A percentile compares a stretch with the other conserved stretches of the same genome.
Conservation (phyloP, 2,329 filamentous ascomycete species). For the Arthrobotrys sphaeroides region DNA sequence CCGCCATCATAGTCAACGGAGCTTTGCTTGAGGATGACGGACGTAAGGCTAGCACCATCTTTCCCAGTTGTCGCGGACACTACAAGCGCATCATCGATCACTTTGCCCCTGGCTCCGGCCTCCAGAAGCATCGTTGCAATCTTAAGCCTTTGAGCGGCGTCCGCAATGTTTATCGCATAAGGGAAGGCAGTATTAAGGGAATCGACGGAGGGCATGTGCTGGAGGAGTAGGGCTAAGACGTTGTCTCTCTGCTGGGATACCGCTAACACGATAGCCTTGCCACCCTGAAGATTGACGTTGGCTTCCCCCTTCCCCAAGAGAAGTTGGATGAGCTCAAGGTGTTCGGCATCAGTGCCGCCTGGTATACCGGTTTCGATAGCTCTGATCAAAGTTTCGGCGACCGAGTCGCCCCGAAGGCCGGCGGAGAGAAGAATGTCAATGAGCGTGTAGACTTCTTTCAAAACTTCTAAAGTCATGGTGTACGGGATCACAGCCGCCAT, state of each 20-base stretch:
- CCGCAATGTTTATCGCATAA: neutral
- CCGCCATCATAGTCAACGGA: slow-evolving; percentile 19
- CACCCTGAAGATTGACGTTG: slow-evolving; percentile 15
- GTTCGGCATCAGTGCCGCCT: slow-evolving; percentile 1
- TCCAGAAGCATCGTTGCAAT: slow-evolving; percentile 21
- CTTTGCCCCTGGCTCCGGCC: slow-evolving; percentile 19
- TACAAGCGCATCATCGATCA: slow-evolving; percentile 21
- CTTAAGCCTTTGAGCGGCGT: neutral
- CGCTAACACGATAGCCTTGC: slow-evolving; percentile 3
- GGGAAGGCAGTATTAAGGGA: slow-evolving; percentile 26
- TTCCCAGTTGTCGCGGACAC: neutral
- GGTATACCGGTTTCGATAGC: slow-evolving; percentile 18
- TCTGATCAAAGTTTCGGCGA: slow-evolving; percentile 18
- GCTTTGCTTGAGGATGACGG: slow-evolving; percentile 15
- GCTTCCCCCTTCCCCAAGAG: slow-evolving; percentile 17
- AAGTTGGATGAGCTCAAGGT: slow-evolving; percentile 11
- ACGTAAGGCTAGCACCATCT: slow-evolving; percentile 18
- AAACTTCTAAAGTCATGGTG: neutral
- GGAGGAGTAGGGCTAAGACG: neutral
- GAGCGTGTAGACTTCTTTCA: neutral
- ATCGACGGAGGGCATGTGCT: slow-evolving; percentile 1
- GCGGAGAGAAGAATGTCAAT: slow-evolving; percentile 13
- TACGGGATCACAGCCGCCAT: slow-evolving; percentile 6
- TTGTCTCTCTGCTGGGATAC: neutral
- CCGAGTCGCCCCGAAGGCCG: slow-evolving; percentile 20